Conservation (phyloP, 768 basidiomycete species). For the Boletus rubroflammeus region DNA sequence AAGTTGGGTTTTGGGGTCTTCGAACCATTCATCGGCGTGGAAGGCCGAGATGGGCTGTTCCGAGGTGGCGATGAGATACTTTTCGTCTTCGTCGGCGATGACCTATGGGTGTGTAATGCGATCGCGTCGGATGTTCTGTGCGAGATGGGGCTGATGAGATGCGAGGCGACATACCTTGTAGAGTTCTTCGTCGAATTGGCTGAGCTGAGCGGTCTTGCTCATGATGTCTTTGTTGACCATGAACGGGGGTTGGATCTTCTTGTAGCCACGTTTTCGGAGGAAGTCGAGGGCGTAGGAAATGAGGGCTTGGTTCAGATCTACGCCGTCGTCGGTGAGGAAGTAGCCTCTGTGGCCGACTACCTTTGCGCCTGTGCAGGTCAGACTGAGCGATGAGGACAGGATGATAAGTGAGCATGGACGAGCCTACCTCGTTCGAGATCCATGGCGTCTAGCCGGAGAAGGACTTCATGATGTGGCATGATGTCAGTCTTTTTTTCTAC, state of each 20-base stretch:
- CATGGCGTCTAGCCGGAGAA: conserved; percentile 90
- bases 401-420: neutral
- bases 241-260: conserved; percentile 95
- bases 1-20: conserved; percentile 86
- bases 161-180: conserved; percentile 71
- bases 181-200: conserved; percentile 97
- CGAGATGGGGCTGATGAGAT: neutral
- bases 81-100: conserved; percentile 88
- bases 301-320: conserved; percentile 96
- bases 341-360: conserved; percentile 94
- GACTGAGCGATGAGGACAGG: conserved; percentile 8
- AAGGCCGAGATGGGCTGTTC: conserved; percentile 98
- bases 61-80: conserved; percentile 98
- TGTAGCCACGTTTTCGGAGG: conserved; percentile 76
- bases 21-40: conserved; percentile 98
- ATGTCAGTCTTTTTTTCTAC: conserved; percentile 72
- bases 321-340: conserved; percentile 92
- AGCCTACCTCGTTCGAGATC: conserved; percentile 85
- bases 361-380: conserved; percentile 65
- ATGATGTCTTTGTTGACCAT: conserved; percentile 98
- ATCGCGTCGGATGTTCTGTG: neutral
- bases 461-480: conserved; percentile 96
- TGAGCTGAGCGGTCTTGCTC: conserved; percentile 96
- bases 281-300: conserved; percentile 95
- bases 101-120: conserved; percentile 43